phyloP scores from a whole-genome alignment of 1,284 basidiomycete species.

The Ceratobasidium papillatum region DNA sequence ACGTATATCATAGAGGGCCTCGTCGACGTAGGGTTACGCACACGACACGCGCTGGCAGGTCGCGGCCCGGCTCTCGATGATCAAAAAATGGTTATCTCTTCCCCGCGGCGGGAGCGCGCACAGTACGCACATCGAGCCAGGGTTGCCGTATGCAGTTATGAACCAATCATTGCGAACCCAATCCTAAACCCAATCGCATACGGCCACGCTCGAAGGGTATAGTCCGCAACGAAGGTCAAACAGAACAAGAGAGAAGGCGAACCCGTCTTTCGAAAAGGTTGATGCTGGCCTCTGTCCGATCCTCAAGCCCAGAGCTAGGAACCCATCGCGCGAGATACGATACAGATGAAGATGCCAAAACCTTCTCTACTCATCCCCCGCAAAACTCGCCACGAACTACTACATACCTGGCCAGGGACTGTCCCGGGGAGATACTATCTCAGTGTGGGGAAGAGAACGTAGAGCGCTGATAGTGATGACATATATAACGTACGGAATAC shows the following conservation, averaged over 20 bases:
- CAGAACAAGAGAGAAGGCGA: neutral
- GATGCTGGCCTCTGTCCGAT: slow-evolving; percentile 21
- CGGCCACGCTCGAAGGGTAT: neutral
- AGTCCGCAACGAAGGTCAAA: neutral
- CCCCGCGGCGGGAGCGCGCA: neutral
- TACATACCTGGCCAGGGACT: slow-evolving; percentile 19
- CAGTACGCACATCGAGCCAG: no score
- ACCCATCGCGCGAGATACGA: neutral
- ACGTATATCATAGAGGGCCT: neutral
- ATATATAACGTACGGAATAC: slow-evolving; percentile 1
- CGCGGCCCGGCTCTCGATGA: neutral
- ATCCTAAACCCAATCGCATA: slow-evolving; percentile 10
- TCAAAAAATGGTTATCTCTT: slow-evolving; percentile 5
- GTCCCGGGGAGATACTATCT: neutral
- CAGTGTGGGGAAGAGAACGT: slow-evolving; percentile 22
- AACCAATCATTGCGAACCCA: no score
- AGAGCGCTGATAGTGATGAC: neutral
- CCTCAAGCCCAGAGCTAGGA: slow-evolving; percentile 1
- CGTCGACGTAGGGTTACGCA: neutral
- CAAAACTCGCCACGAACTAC: neutral
- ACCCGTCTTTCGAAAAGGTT: neutral
- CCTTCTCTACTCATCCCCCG: slow-evolving; percentile 3
- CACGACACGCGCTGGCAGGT: neutral
- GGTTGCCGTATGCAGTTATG: no score
- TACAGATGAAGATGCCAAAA: neutral